Evolutionary conservation across 2,329 filamentous ascomycete genomes (phyloP).

Genomic region (Apiospora kogelbergensis): DNA sequence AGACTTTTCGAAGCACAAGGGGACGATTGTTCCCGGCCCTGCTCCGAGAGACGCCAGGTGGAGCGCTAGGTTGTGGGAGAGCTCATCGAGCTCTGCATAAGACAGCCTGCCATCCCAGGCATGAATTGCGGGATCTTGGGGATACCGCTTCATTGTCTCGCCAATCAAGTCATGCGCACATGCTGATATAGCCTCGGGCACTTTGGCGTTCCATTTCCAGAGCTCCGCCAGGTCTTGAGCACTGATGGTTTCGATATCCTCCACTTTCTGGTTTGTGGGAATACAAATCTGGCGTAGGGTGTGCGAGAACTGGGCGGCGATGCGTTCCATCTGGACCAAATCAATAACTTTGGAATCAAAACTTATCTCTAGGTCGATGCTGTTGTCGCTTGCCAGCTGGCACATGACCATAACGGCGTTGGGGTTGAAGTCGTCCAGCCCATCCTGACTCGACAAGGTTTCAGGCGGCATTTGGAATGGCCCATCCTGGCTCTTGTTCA

Average conservation of each 20-base stretch:
- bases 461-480: background rate
- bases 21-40: background rate
- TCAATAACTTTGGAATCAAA: conserved; percentile 8
- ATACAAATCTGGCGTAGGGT: background rate
- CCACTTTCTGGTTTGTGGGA: background rate
- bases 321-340: background rate
- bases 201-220: background rate
- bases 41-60: background rate
- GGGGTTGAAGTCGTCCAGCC: conserved; percentile 11
- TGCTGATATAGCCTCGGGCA: background rate
- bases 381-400: background rate
- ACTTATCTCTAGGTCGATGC: conserved; percentile 7
- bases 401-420: conserved; percentile 12
- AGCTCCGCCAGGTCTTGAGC: background rate
- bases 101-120: background rate
- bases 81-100: background rate
- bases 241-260: background rate
- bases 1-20: conserved; percentile 5
- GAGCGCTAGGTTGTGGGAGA: background rate
- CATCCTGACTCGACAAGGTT: conserved; percentile 3
- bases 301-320: conserved; percentile 1
- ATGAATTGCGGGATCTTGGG: background rate
- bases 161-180: background rate
- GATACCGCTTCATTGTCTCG: background rate
- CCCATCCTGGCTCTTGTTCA: background rate